Base-by-base conservation (phyloP, 2,329 filamentous ascomycete species). In the Fusarium sp. region DNA sequence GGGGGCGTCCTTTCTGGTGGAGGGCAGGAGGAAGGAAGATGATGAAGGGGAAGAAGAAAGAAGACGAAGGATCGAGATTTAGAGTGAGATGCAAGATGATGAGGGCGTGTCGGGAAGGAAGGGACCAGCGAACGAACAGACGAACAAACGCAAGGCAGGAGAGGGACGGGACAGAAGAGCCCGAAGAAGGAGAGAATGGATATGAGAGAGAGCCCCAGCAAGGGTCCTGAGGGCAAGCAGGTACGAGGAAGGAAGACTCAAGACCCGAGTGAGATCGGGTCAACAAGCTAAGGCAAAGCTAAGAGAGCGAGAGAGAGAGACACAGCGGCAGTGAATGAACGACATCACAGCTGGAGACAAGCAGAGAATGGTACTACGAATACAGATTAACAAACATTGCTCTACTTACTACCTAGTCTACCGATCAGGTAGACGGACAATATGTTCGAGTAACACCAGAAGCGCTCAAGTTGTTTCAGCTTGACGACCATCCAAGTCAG, bases 61-160 rank as follows among this genome's bases (percentile, higher is more conserved):
- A 65, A 65, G 57, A 65, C 63, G 60, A 67, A 62, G 62, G 57
- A 73, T 70, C 71, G 62, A 69, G 70, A 68, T 62, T 63, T 66
- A 63, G 57, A 65, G 57, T 60, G 70, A 73, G 70, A 69, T 62
- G 48, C 57, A 73, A 58, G 68, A 70, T 49, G 70, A 56, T 53
- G 72, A 74, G 67, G 72, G 71, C 64, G 64, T 72, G 69, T 46
- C 52, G 56, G 52, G 60, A 63, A 58, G 63, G 61, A 38, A 38
- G 34, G 34, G 34, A 38, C 34, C 34, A 38, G 34, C 34, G 34
- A 38, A 38, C 34, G 34, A 38, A n/a, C 34, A 38, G 34, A 38
- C 34, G 18, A 58, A 62, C 24, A 38, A 41, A 53, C 44, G 34
- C n/a, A 61, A 44, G 41, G 52, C 34, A 66, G 45, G 45, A 51